Conservation (phyloP, 2,329 filamentous ascomycete genomes). For the Harringtonia lauricola region DNA sequence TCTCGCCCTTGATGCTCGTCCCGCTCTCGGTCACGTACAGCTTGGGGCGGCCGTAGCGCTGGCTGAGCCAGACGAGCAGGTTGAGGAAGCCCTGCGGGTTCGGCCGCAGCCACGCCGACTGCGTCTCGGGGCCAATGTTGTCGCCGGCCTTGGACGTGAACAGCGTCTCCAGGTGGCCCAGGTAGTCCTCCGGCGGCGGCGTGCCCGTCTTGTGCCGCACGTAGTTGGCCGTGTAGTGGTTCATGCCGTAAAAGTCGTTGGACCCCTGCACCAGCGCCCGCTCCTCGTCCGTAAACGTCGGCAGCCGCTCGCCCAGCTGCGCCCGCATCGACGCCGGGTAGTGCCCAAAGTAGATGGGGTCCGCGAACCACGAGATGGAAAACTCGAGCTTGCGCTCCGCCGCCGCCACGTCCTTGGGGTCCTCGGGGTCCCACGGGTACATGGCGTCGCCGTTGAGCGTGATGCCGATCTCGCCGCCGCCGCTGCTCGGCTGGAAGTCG, state of each 20-base stretch:
- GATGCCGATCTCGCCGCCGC: constrained; percentile 73
- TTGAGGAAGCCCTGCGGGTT: constrained; percentile 67
- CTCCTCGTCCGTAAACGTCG: constrained; percentile 64
- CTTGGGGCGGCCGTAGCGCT: constrained; percentile 62
- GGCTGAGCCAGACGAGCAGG: constrained; percentile 65
- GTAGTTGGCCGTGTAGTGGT: constrained; percentile 86
- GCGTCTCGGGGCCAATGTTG: constrained; percentile 69
- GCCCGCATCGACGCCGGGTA: constrained; percentile 76
- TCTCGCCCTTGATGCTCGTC: constrained; percentile 74
- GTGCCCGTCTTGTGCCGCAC: constrained; percentile 59
- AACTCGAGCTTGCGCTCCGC: constrained; percentile 77
- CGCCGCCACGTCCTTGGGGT: constrained; percentile 65
- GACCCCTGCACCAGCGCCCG: constrained; percentile 65
- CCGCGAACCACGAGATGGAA: constrained; percentile 77
- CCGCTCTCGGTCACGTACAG: constrained; percentile 89
- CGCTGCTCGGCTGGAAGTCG: constrained; percentile 57
- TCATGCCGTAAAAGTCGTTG: constrained; percentile 93
- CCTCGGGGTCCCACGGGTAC: constrained; percentile 71
- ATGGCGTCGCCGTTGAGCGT: constrained; percentile 78
- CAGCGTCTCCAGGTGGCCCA: constrained; percentile 64
- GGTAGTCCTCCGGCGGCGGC: constrained; percentile 54
- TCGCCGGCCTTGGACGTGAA: constrained; percentile 62
- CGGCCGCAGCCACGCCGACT: constrained; percentile 71
- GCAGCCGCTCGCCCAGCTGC: constrained; percentile 69
- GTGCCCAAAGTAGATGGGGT: constrained; percentile 74